Conservation (phyloP, 306 rosid genomes). For the Citrullus mucosospermus region DNA sequence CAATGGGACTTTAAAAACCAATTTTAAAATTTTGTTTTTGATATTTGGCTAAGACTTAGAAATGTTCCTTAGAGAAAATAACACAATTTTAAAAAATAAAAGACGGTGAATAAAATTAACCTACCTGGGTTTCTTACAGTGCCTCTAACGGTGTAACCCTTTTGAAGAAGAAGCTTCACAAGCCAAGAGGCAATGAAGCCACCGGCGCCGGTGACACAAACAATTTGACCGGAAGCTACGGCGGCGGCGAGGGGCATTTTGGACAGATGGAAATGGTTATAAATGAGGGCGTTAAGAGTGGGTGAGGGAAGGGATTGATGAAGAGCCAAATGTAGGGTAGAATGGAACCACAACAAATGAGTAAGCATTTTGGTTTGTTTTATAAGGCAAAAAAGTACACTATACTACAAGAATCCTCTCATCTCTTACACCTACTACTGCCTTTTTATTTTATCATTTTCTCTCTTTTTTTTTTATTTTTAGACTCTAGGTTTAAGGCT, state of each 20-base stretch:
- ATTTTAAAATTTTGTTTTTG: no score
- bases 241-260: conserved; percentile 17
- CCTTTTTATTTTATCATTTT: not conserved
- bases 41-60: no score
- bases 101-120: no score
- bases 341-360: not conserved
- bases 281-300: not conserved
- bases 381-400: not conserved
- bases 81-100: no score
- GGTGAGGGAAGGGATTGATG: not conserved
- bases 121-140: conserved; percentile 78
- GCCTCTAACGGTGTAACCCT: conserved; percentile 73
- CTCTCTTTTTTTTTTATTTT: not conserved
- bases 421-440: not conserved
- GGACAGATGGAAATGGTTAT: not conserved
- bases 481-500: not conserved
- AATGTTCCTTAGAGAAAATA: no score
- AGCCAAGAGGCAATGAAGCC: conserved; percentile 97
- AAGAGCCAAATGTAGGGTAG: not conserved
- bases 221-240: conserved; percentile 30
- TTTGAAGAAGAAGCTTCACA: conserved; percentile 53
- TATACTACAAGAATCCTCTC: not conserved
- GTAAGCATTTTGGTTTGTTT: conserved; percentile 2
- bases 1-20: no score
- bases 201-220: conserved; percentile 92